phyloP scores from a whole-genome alignment of 148 eudicot species.

The Oxyria digyna region DNA sequence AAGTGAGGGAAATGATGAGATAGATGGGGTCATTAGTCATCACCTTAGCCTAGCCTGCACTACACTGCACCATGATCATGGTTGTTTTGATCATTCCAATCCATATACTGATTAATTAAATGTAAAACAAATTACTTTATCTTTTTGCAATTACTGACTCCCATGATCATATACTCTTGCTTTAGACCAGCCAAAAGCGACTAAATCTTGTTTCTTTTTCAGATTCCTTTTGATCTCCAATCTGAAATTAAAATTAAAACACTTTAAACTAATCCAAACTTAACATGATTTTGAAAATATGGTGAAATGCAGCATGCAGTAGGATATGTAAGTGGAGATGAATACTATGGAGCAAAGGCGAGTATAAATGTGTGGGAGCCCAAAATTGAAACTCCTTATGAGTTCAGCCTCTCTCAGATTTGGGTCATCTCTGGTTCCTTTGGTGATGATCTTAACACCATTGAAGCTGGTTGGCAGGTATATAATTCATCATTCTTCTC shows the following conservation, averaged over 20 bases:
- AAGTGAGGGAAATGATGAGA: constrained; percentile 2
- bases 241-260: background rate
- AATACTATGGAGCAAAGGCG: constrained; percentile 90
- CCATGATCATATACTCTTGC: background rate
- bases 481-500: too few relatives aligned
- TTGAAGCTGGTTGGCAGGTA: constrained; percentile 99
- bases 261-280: background rate
- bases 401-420: constrained; percentile 83
- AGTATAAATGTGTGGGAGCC: constrained; percentile 92
- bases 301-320: constrained; percentile 58
- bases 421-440: constrained; percentile 93
- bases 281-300: background rate
- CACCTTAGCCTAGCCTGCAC: too few relatives aligned
- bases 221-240: background rate
- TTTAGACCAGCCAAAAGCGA: background rate
- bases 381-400: constrained; percentile 47
- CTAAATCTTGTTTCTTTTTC: background rate
- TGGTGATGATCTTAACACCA: constrained; percentile 86
- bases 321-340: constrained; percentile 75
- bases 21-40: too few relatives aligned
- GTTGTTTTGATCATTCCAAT: background rate
- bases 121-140: background rate
- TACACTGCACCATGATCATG: background rate
- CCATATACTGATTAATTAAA: background rate
- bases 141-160: background rate